Evolutionary conservation across 176 grass and related monocot genomes (phyloP).

Genomic region (Musa beccarii): DNA sequence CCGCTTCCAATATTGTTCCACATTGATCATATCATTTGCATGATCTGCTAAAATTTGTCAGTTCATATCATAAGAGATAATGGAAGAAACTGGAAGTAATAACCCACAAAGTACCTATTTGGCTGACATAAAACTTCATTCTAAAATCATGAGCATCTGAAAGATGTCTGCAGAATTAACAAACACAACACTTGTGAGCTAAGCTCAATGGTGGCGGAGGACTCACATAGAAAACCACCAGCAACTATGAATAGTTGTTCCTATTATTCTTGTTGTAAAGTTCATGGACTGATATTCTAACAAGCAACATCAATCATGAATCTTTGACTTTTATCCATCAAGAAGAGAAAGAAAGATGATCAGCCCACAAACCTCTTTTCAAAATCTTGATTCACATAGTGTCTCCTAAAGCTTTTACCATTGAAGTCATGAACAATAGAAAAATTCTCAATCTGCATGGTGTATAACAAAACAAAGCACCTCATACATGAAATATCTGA

Average conservation of each 20-base stretch:
- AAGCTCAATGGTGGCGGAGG: not conserved
- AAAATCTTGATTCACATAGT: constrained; percentile 26
- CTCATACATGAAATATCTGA: not conserved
- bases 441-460: constrained; percentile 24
- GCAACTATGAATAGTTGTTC: too few species aligned
- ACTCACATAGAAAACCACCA: not conserved
- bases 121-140: constrained; percentile 26
- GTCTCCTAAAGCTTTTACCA: constrained; percentile 30
- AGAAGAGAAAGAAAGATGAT: constrained; percentile 4
- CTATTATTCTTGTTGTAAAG: not conserved
- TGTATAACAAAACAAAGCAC: constrained; percentile 6
- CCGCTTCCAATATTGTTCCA: constrained; percentile 30
- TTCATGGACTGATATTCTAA: not conserved
- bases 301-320: constrained; percentile 4
- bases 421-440: constrained; percentile 32
- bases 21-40: constrained; percentile 11
- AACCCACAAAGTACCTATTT: constrained; percentile 17
- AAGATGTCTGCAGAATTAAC: constrained; percentile 22
- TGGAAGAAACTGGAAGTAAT: not conserved
- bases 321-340: not conserved
- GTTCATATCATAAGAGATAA: not conserved
- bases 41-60: constrained; percentile 13
- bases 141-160: constrained; percentile 32
- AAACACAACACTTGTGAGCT: constrained; percentile 7
- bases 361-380: constrained; percentile 26